Conservation (phyloP, 495 filamentous ascomycete species). For the Opeltia flavorubescens region DNA sequence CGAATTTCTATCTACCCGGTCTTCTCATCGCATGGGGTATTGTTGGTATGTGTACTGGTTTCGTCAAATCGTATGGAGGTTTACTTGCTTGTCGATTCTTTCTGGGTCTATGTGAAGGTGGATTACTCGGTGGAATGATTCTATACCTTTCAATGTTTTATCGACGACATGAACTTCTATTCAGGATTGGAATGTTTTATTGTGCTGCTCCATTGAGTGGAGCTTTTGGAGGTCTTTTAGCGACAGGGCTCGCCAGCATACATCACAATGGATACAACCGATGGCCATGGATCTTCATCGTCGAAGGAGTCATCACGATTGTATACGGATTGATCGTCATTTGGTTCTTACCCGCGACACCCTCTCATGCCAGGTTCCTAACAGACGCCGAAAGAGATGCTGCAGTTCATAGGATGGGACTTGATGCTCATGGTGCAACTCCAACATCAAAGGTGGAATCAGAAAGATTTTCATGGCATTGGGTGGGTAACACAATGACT, state of each 20-base stretch:
- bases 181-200: constrained; percentile 42
- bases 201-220: constrained; percentile 48
- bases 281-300: constrained; percentile 33
- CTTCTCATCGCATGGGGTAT: constrained; percentile 31
- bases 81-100: constrained; percentile 26
- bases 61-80: constrained; percentile 30
- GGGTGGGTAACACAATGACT: constrained; percentile 1
- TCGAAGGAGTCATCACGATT: constrained; percentile 23
- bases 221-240: constrained; percentile 51
- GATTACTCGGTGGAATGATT: constrained; percentile 39
- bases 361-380: constrained; percentile 26
- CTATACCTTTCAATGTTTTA: constrained; percentile 38
- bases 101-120: constrained; percentile 31
- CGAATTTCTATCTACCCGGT: constrained; percentile 12
- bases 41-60: constrained; percentile 37
- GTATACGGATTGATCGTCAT: constrained; percentile 25
- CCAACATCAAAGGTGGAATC: constrained; percentile 22
- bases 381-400: constrained; percentile 21
- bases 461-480: constrained; percentile 31
- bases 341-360: constrained; percentile 34
- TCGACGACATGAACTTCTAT: constrained; percentile 27
- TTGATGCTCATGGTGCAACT: constrained; percentile 29
- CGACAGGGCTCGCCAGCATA: constrained; percentile 33
- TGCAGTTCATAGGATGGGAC: constrained; percentile 25
- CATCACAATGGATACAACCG: constrained; percentile 25